A percentile compares a stretch with the other conserved stretches of the same genome.
These are phyloP conservation scores for Myotisia sp. DNA, from an alignment of 2,329 filamentous ascomycete genomes.

Conservation along the genomic window DNA sequence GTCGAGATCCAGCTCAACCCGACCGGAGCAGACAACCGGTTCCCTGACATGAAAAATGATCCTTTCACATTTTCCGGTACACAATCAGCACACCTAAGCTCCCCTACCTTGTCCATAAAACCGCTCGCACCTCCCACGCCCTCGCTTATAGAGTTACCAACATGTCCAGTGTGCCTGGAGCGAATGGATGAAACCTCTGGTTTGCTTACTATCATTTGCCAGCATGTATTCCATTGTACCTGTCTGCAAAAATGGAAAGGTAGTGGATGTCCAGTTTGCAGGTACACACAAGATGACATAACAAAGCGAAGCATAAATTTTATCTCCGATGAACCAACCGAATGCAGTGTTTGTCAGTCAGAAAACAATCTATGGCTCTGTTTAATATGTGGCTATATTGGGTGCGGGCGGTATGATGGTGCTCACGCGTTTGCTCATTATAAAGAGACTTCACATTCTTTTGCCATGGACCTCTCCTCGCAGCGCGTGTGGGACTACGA, in stretches of 20 bases:
- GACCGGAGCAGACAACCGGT: slow-evolving; percentile 32
- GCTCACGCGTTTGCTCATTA: slow-evolving; percentile 90
- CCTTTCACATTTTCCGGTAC: slow-evolving; percentile 38
- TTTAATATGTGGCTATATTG: slow-evolving; percentile 80
- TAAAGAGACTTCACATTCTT: slow-evolving; percentile 77
- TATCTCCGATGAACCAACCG: slow-evolving; percentile 39
- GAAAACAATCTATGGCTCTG: slow-evolving; percentile 86
- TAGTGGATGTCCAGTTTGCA: slow-evolving; percentile 82
- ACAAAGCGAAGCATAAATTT: slow-evolving; percentile 34
- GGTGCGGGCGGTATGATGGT: slow-evolving; percentile 85
- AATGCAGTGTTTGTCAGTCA: slow-evolving; percentile 70
- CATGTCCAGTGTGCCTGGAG: slow-evolving; percentile 90
- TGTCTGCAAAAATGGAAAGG: slow-evolving; percentile 95
- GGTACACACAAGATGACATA: slow-evolving; percentile 60
- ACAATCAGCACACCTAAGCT: slow-evolving; percentile 22
- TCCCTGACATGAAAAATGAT: slow-evolving; percentile 50
- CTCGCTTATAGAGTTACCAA: slow-evolving; percentile 77
- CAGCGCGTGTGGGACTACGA: slow-evolving; percentile 98
- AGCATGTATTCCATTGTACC: slow-evolving; percentile 94
- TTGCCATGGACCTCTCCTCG: slow-evolving; percentile 80
- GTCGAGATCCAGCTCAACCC: slow-evolving; percentile 51
- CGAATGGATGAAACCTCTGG: slow-evolving; percentile 97
- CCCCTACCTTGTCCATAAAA: slow-evolving; percentile 40
- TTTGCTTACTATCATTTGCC: slow-evolving; percentile 86
- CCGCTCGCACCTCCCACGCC: slow-evolving; percentile 63